A percentile compares a stretch with the other conserved stretches of the same genome.
phyloP scores from a whole-genome alignment of 129 eudicot genomes.

The Saussurea involucrata region DNA sequence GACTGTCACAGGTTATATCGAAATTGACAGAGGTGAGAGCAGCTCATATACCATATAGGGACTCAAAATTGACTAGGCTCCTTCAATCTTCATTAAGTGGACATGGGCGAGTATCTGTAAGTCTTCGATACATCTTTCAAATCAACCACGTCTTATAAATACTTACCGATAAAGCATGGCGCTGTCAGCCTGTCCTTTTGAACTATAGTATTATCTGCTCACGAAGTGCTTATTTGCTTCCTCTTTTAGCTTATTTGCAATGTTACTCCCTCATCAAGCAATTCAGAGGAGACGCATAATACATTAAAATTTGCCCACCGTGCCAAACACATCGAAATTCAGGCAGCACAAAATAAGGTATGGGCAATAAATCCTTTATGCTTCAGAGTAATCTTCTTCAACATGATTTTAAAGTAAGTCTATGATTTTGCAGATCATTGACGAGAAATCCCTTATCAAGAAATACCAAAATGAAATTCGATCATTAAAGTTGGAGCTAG shows the following conservation, averaged over 20 bases:
- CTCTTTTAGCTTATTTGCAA: constrained; percentile 77
- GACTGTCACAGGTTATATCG: constrained; percentile 66
- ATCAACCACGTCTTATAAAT: constrained; percentile 7
- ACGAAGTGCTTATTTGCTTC: neutral
- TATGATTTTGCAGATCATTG: constrained; percentile 76
- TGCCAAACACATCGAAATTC: constrained; percentile 93
- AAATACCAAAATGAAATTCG: constrained; percentile 97
- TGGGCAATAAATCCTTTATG: constrained; percentile 13
- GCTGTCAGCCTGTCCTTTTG: constrained; percentile 19
- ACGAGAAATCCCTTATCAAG: constrained; percentile 95
- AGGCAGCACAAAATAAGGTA: constrained; percentile 96
- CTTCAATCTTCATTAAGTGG: constrained; percentile 95
- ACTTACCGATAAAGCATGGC: neutral
- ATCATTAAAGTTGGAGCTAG: constrained; percentile 78
- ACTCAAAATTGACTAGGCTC: constrained; percentile 90
- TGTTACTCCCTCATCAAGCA: constrained; percentile 93
- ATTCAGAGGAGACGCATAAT: constrained; percentile 94
- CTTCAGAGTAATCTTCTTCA: neutral
- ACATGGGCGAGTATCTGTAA: constrained; percentile 97
- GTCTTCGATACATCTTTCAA: constrained; percentile 25
- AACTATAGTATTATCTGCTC: constrained; percentile 6
- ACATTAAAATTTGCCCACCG: constrained; percentile 97
- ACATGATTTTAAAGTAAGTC: constrained; percentile 5
- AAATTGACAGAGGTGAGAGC: constrained; percentile 83
- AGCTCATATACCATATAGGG: constrained; percentile 83